A percentile compares a stretch with the other conserved stretches of the same genome.
Conservation (phyloP, 2,329 filamentous ascomycete genomes). For the Chaetomiaceae sp. region DNA sequence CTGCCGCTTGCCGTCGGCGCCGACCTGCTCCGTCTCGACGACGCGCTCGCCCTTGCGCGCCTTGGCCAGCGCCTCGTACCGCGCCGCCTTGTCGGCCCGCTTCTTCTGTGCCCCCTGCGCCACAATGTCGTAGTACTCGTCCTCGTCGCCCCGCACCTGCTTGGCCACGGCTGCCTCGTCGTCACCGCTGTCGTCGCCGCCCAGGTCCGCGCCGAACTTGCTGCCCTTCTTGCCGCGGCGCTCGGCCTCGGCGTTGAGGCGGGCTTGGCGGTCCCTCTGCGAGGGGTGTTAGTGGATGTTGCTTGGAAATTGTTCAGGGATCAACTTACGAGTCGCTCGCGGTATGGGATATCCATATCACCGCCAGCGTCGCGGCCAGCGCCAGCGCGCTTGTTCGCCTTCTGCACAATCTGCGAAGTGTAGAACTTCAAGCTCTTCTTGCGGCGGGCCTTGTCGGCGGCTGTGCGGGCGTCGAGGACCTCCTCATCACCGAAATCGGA, state of each 20-base stretch:
- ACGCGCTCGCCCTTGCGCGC: slow-evolving; percentile 62
- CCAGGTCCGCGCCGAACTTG: slow-evolving; percentile 62
- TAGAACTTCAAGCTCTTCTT: slow-evolving; percentile 96
- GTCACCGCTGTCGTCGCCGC: slow-evolving; percentile 61
- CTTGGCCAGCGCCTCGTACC: slow-evolving; percentile 50
- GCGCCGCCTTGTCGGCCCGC: slow-evolving; percentile 65
- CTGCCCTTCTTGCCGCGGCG: slow-evolving; percentile 67
- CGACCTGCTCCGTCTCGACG: slow-evolving; percentile 64
- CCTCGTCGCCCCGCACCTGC: slow-evolving; percentile 50
- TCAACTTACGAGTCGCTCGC: slow-evolving; percentile 63
- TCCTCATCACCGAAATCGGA: slow-evolving; percentile 95
- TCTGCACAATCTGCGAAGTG: slow-evolving; percentile 94
- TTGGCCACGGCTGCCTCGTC: slow-evolving; percentile 54
- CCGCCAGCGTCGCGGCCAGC: slow-evolving; percentile 72
- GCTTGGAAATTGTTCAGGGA: background rate
- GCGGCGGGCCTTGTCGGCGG: slow-evolving; percentile 79
- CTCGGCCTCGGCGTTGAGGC: slow-evolving; percentile 85
- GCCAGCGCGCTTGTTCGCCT: slow-evolving; percentile 76
- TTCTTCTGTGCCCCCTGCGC: slow-evolving; percentile 65
- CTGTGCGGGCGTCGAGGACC: slow-evolving; percentile 68
- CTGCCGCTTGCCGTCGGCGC: slow-evolving; percentile 81
- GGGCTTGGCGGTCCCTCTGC: slow-evolving; percentile 70
- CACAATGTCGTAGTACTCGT: slow-evolving; percentile 88
- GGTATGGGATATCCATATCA: slow-evolving; percentile 78
- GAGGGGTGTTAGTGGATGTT: slow-evolving; percentile 4